Conservation (phyloP, 1,284 basidiomycete genomes). For the Moesziomyces globuligerus region DNA sequence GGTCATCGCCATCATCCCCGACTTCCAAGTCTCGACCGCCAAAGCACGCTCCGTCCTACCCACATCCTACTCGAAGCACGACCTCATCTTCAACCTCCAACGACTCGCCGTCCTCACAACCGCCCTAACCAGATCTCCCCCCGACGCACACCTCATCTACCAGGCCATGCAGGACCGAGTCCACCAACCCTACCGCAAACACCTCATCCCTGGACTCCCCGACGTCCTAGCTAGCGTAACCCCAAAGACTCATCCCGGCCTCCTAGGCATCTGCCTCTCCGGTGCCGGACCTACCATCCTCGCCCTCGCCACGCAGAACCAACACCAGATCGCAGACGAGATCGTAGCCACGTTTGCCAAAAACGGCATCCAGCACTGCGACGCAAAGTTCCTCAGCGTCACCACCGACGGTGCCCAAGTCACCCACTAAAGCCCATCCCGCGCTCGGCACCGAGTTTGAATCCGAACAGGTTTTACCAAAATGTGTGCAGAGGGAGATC, state of each 20-base stretch:
- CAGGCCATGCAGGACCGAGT: conserved; percentile 99
- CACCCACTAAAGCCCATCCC: neutral
- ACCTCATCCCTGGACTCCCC: conserved; percentile 83
- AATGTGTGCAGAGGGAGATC: too few relatives aligned
- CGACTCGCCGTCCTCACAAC: conserved; percentile 97
- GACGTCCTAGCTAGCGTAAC: conserved; percentile 80
- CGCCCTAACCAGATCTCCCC: conserved; percentile 87
- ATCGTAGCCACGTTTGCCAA: conserved; percentile 56
- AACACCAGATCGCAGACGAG: conserved; percentile 56
- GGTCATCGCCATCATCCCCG: conserved; percentile 92
- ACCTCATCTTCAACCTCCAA: conserved; percentile 95
- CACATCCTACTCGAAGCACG: conserved; percentile 82
- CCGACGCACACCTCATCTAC: conserved; percentile 92
- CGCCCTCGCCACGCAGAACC: conserved; percentile 82
- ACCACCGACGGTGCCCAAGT: conserved; percentile 57
- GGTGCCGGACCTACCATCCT: conserved; percentile 98
- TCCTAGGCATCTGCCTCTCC: conserved; percentile 95
- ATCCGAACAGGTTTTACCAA: too few relatives aligned
- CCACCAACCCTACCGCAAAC: conserved; percentile 94
- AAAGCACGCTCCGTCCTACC: conserved; percentile 91
- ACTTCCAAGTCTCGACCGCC: conserved; percentile 96
- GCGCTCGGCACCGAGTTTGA: too few relatives aligned
- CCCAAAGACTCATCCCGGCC: conserved; percentile 86
- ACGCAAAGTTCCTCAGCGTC: conserved; percentile 58
- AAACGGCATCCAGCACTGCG: conserved; percentile 57